phyloP scores from a whole-genome alignment of 306 rosid species.

The Cicer pinnatifidum region DNA sequence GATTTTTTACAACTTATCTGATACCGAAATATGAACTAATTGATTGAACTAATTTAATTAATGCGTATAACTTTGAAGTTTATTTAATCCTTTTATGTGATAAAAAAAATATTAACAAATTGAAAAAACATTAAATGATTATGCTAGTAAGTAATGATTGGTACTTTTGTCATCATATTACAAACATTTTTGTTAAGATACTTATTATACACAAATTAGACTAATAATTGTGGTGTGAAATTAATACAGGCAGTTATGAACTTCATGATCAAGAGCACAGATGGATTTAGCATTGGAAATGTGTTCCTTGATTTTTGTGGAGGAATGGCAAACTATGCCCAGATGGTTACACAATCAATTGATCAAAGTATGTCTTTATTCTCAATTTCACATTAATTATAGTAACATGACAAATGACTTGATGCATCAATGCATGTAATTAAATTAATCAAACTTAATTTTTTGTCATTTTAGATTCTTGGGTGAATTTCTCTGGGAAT shows the following conservation, averaged over 20 bases:
- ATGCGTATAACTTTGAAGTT: not conserved
- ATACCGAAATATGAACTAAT: no score
- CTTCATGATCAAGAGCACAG: constrained; percentile 67
- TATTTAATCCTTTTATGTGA: not conserved
- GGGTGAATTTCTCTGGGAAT: constrained; percentile 80
- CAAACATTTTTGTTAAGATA: not conserved
- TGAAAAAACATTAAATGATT: no score
- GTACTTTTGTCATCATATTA: not conserved
- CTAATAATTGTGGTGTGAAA: not conserved
- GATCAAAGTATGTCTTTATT: constrained; percentile 65
- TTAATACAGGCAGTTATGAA: constrained; percentile 65
- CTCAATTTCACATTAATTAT: constrained; percentile 11
- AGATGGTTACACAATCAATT: constrained; percentile 73
- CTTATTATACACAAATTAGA: not conserved
- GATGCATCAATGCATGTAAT: not conserved
- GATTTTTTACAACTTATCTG: no score
- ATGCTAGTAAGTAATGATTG: not conserved
- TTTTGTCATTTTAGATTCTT: constrained; percentile 56
- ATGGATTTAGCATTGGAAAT: constrained; percentile 77
- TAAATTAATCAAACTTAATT: constrained; percentile 10
- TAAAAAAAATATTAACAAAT: not conserved
- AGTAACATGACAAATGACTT: constrained; percentile 4
- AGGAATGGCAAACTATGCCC: constrained; percentile 58
- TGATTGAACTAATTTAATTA: no score
- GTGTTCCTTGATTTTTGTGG: constrained; percentile 69